Evolutionary conservation across 2,329 filamentous ascomycete species (phyloP), one percentile per base, ranked within the genome.

Genomic region (Chaetomiaceae sp.): DNA sequence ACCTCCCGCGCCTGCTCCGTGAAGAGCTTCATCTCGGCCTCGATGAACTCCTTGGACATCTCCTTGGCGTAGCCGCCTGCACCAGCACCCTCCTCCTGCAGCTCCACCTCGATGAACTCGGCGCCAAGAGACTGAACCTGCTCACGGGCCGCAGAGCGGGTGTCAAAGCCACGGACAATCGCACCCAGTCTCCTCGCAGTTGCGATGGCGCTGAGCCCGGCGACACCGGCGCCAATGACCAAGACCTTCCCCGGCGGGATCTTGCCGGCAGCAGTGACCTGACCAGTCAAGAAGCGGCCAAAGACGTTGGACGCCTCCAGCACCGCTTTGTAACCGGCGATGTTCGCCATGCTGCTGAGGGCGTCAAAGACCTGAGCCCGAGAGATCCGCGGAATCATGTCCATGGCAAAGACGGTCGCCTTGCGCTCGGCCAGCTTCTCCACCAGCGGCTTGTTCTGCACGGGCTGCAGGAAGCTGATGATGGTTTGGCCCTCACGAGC

Each of bases 21-120:
- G 71, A 96, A 96, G 0, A 96, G 78, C 68, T 89, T 91, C 89
- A 95, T 95, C 69, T 96, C 89, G 6, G 90, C 90, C 56, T 90
- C 89, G 67, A 94, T 90, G 65, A 95, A 96, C 61, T 92, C 90
- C 65, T 92, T 91, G 51, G 89, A 94, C 90, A 95, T 95, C 66
- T 91, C 89, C 66, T 95, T 95, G 49, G 89, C 89, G 65, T 96
- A 96, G 15, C 91, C 91, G 25, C 91, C 90, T 8, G 87, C 84
- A 2, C 89, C 90, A 12, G 87, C 84, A 2, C 91, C 91, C 56
- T 94, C 89, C 70, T 96, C 91, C 61, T 92, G 69, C 20, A 95
- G 77, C 14, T 89, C 86, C 20, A 95, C 90, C 69, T 95, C 89
- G 61, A 95, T 82, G 64, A 95, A 95, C 65, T 95, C 91, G 17